Evolutionary conservation across 768 basidiomycete species (phyloP), one percentile per base, ranked within the genome.

Genomic region (Leucocoprinus sp.): DNA sequence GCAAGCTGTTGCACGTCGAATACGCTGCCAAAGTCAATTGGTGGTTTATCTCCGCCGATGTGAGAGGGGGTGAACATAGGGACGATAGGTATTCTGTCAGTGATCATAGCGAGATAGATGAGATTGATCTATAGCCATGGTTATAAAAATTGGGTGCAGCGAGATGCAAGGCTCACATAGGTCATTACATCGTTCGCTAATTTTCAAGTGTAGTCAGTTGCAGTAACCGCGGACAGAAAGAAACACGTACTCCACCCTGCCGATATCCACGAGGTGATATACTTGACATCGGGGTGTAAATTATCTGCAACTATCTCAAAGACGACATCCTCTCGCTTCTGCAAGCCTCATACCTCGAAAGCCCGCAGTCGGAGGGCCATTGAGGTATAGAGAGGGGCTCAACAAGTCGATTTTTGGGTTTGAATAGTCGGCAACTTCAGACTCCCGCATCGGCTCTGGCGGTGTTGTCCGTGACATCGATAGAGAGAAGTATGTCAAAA

Each of bases 111-210:
- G 8, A 84, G 68, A 51, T 81, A 82, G 26, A 82, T 65, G 41
- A 81, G 63, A 56, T 83, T 80, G 33, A 69, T 68, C 66, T 72
- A 44, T 8, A 36, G 27, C 14, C 24, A 36, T 4, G 29, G 6
- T 52, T 18, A 42, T 31, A 19, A 37, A 33, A 24, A 24, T 24
- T 11, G 5, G 24, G 35, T 23, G 31, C 31, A 40, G 17, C 4
- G 4, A 24, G 27, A 35, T n/a, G 33, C 9, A 14, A 15, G 39
- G 52, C 72, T 53, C 49, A 78, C 78, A 56, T 78, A 80, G 46
- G 83, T 83, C 76, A 84, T 82, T 23, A 84, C 80, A 63, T 85
- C 82, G 67, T 86, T 86, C 5, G 83, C 82, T 85, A 37, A 8
- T 23, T 18, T 53, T 14, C 44, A 51, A 49, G 31, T 27, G 39